Evolutionary conservation across 2,329 filamentous ascomycete genomes (phyloP), one percentile per base, ranked within the genome.

Genomic region (Cytospora schulzeri): DNA sequence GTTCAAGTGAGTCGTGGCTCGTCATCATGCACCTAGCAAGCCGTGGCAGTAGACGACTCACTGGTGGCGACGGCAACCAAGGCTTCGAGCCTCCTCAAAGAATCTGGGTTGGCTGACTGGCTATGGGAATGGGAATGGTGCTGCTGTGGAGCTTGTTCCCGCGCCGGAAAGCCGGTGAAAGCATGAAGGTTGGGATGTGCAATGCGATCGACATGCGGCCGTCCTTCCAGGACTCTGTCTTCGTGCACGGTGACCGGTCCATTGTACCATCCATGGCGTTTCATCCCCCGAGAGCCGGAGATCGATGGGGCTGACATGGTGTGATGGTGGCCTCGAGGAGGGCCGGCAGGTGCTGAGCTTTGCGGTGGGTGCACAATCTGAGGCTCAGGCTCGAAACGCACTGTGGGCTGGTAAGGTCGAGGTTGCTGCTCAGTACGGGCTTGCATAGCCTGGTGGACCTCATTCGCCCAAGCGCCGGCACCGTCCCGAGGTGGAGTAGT

Each of bases 231-330:
- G 17, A 73, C 76, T 11, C 73, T 74, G 38, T 78, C 75, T 14
- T 73, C 71, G 41, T 78, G 76, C 3, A 75, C 71, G 0, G 76
- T 72, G 15, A 76, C 72, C 0, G 82, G 81, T 0, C 82, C 82
- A 50, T 91, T 86, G 70, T 92, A 92, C 89, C 90, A 93, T 1
- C 83, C 90, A 65, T 89, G 87, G 3, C 90, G 84, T 72, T 90
- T 91, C 33, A 78, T 79, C 67, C 86, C 87, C 11, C 86, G 82
- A 4, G 85, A 80, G 0, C 84, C 86, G 12, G 82, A 78, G 38
- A 83, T 77, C 0, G 81, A 79, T 0, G 86, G 85, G 1, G 85
- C 85, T 4, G 85, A 88, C 77, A 86, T 81, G 19, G 85, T 86
- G 64, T 88, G 82, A 41, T 87, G 84, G 63, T 86, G 84, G 26